A percentile compares a stretch with the other conserved stretches of the same genome.
Evolutionary conservation across 805 yeast genomes (phyloP).

Genomic region (Teunomyces cretensis): DNA sequence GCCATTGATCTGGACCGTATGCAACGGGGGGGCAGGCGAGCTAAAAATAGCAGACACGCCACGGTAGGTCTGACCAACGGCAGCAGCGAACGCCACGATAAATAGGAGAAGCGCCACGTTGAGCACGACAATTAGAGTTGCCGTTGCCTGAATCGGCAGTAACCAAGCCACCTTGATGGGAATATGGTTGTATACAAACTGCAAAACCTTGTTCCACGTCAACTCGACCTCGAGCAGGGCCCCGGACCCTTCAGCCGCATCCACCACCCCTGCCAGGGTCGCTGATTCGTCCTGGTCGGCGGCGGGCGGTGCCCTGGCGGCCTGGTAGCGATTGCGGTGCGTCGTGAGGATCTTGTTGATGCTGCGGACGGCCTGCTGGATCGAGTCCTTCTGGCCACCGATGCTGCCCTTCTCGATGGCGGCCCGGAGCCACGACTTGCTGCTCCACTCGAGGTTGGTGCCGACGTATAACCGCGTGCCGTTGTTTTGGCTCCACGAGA

Average conservation of each 20-base stretch:
- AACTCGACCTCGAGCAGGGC: neutral
- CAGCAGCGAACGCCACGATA: neutral
- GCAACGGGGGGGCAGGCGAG: neutral
- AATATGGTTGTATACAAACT: neutral
- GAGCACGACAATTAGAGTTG: neutral
- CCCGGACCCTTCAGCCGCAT: neutral
- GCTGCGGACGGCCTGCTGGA: slow-evolving; percentile 48
- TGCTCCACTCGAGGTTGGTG: slow-evolving; percentile 66
- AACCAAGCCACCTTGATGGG: neutral
- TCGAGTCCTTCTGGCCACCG: slow-evolving; percentile 68
- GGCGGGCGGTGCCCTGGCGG: neutral
- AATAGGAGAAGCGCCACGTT: neutral
- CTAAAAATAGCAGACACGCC: too few species aligned
- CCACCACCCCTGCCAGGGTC: neutral
- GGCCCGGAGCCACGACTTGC: slow-evolving; percentile 74
- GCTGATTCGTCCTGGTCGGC: neutral
- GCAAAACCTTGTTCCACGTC: neutral
- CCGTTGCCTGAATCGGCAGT: neutral
- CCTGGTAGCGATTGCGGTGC: neutral
- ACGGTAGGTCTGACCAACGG: neutral
- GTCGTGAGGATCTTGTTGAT: slow-evolving; percentile 37
- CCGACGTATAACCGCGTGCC: slow-evolving; percentile 51
- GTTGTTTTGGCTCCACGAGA: slow-evolving; percentile 64
- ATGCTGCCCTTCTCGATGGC: slow-evolving; percentile 74
- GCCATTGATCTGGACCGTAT: neutral